Evolutionary conservation across 169 alveolate species (phyloP), one percentile per base, ranked within the genome.

Genomic region (Eimeria acervulina): DNA sequence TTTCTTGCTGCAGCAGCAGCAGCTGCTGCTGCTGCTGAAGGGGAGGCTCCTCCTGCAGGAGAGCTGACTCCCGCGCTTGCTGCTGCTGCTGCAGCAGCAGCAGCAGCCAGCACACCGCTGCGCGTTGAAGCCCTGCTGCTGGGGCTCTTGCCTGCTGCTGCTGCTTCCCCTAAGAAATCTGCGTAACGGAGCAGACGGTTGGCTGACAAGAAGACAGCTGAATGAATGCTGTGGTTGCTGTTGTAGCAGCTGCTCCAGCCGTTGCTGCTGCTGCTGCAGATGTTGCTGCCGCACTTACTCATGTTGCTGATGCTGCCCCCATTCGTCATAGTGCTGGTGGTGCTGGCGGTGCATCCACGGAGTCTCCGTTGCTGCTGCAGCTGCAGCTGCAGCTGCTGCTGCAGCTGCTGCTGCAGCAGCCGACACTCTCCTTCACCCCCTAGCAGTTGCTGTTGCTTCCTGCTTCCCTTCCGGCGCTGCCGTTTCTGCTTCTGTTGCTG

Each of bases 361-460:
- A 81, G 90, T 12, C 90, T 55, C 72, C 90, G 90, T 42, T 81
- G 90, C 47, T 81, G 90, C 90, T 44, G 72, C 47, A 81, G 90
- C 87, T 33, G 51, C 87, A n/a, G 80, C 80, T 76, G 52, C 66
- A 55, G 66, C 15, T 55, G 66, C 66, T 55, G 66, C 26, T 55
- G 66, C 26, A 55, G 66, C 26, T 55, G 66, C 66, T 55, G 66
- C 66, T 55, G 66, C 26, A 55, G 26, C 55, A 47, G 23, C 0
- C 89, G 89, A 31, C 89, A 78, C 59, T 78, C 89, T 26, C 89
- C 89, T 6, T 78, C 89, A 12, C 42, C 89, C 7, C 52, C 84
- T 13, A 19, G 26, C 33, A 38, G 89, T 21, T 78, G 89, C 89
- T 78, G 89, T 55, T 78, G 55, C 33, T 78, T 78, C 1, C 63